These are phyloP conservation scores for Neurospora crassa DNA, from an alignment of 2,329 filamentous ascomycete species.

Conservation along the genomic window DNA sequence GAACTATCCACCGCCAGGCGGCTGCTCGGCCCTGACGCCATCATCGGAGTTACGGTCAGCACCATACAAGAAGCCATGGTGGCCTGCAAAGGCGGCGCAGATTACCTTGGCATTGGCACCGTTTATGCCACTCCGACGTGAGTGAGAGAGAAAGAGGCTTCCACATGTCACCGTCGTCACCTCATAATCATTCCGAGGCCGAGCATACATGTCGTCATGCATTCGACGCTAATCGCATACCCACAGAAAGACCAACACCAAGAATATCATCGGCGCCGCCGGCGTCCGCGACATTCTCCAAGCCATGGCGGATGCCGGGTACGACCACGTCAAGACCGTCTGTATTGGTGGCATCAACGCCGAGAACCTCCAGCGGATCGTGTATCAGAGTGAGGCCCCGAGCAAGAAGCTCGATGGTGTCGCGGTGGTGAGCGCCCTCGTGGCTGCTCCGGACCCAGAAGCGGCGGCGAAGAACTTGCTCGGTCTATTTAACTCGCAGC, in stretches of 20 bases:
- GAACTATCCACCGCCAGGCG: constrained; percentile 56
- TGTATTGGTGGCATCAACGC: constrained; percentile 85
- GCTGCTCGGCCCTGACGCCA: constrained; percentile 64
- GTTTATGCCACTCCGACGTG: constrained; percentile 75
- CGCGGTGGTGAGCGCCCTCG: constrained; percentile 82
- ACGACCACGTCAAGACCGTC: constrained; percentile 49
- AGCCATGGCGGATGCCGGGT: constrained; percentile 42
- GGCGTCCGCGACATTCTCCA: constrained; percentile 60
- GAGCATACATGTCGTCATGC: background rate
- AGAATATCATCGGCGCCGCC: constrained; percentile 65
- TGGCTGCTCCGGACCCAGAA: constrained; percentile 60
- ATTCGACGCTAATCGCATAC: constrained; percentile 1
- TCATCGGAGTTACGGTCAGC: constrained; percentile 83
- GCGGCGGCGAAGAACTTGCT: constrained; percentile 44
- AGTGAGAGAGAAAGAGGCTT: constrained; percentile 10
- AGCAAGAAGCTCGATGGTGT: constrained; percentile 65
- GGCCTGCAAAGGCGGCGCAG: constrained; percentile 67
- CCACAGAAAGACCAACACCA: constrained; percentile 72
- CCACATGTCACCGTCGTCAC: background rate
- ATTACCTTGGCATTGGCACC: constrained; percentile 87
- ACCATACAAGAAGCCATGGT: constrained; percentile 60
- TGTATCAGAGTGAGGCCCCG: constrained; percentile 53
- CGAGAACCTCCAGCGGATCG: constrained; percentile 62
- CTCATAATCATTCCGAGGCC: background rate
- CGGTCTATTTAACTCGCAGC: constrained; percentile 31